A percentile compares a stretch with the other conserved stretches of the same genome.
Conservation (phyloP, 305 asterid genomes). For the Rubia occidens region DNA sequence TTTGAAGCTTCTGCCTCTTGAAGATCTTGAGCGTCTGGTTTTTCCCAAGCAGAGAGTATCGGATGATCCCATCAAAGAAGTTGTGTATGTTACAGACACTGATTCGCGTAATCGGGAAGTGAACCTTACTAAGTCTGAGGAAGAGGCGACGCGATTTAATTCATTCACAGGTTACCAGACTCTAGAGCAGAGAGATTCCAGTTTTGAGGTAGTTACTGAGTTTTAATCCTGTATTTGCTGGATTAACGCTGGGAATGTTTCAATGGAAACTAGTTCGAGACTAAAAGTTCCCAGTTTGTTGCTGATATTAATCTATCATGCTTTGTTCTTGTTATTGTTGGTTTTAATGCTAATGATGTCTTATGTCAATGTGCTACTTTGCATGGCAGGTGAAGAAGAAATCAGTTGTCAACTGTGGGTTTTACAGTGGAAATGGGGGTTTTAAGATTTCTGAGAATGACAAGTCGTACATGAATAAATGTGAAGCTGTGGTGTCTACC, state of each 20-base stretch:
- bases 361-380: not conserved
- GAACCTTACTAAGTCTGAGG: constrained; percentile 32
- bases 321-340: not conserved
- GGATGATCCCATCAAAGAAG: constrained; percentile 36
- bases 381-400: constrained; percentile 45
- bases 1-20: constrained; percentile 68
- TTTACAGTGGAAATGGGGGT: constrained; percentile 78
- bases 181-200: constrained; percentile 62
- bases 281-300: not conserved
- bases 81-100: constrained; percentile 47
- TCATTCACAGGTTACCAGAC: constrained; percentile 85
- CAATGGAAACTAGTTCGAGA: not conserved
- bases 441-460: constrained; percentile 75
- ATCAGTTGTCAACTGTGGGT: constrained; percentile 68
- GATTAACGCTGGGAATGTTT: not conserved
- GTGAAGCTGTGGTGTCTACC: constrained; percentile 85
- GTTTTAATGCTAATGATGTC: not conserved
- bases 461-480: constrained; percentile 54
- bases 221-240: not conserved
- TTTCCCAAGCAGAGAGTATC: constrained; percentile 41
- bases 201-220: constrained; percentile 51
- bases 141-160: constrained; percentile 56
- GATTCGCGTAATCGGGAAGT: constrained; percentile 26
- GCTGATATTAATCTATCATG: not conserved
- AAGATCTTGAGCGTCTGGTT: constrained; percentile 70